Evolutionary conservation across 345 rosid species (phyloP), one percentile per base, ranked within the genome.

Genomic region (Excoecaria cochinchinensis): DNA sequence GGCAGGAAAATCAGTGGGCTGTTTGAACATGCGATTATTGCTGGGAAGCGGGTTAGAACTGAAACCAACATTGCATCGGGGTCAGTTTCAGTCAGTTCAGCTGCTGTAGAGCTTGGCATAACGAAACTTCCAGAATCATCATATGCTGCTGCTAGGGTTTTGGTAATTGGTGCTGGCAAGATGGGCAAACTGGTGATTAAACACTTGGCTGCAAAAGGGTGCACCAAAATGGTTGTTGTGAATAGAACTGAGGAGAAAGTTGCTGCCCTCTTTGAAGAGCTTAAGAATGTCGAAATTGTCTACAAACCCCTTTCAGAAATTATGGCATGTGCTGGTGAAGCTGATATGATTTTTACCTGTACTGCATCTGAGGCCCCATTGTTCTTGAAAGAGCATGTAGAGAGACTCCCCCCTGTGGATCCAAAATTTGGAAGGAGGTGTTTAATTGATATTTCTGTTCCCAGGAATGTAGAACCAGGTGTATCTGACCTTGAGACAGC

Each of bases 11-110:
- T 78, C 36, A 69, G 71, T 40, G 81, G 81, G 73, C 53, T 78
- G 44, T 78, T 78, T 67, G 70, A 78, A 56, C 81, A 78, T 36
- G 81, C 81, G 21, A 78, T 78, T 42, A 78, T 65, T 72, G 71
- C 70, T 21, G 81, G 81, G 47, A 78, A 78, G 72, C 72, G 73
- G 19, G 81, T 78, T 51, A 56, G 77, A 72, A 47, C 76, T 58
- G 81, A 78, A 52, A 78, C 81, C 36, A 78, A 73, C 68, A 78
- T 78, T 16, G 66, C 81, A 8, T 36, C 81, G 1, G 81, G 81
- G 42, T 66, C 81, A 4, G 77, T 78, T 72, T 78, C 81, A n/a
- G 81, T 78, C 14, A 78, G 81, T 51, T 78, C 81, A 17, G 81
- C 73, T 58, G 77, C 81, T 36, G 81, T 78, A 19, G 81, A 78